Evolutionary conservation across 1,284 basidiomycete genomes (phyloP).

Genomic region (Vanrija sp.): DNA sequence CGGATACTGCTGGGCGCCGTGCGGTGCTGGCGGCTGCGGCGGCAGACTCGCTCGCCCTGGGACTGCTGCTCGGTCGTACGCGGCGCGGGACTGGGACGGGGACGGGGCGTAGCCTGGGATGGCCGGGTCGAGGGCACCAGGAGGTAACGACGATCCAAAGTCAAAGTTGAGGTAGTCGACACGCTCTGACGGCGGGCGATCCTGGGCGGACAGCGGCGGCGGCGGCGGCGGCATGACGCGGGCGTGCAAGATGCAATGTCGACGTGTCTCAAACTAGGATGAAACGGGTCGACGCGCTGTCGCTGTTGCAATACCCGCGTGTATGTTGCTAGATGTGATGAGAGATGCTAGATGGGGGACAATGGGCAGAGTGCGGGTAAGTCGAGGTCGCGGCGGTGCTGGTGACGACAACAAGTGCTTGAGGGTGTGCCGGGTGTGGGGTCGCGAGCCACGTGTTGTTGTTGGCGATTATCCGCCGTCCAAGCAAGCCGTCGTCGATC

Average conservation of each 20-base stretch:
- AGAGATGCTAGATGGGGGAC: neutral
- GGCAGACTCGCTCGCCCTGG: neutral
- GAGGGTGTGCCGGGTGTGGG: too few relatives aligned
- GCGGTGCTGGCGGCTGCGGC: neutral
- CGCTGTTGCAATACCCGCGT: too few relatives aligned
- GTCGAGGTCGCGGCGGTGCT: neutral
- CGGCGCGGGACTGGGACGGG: too few relatives aligned
- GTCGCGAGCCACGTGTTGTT: too few relatives aligned
- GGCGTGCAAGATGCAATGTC: neutral
- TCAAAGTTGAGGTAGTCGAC: conserved; percentile 4
- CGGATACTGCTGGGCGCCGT: neutral
- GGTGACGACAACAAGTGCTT: too few relatives aligned
- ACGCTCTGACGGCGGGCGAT: neutral
- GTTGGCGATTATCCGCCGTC: too few relatives aligned
- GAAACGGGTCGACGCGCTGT: too few relatives aligned
- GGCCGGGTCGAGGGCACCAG: conserved; percentile 4
- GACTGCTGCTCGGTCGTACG: too few relatives aligned
- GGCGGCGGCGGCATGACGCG: neutral
- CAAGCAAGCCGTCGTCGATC: too few relatives aligned
- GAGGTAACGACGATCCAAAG: conserved; percentile 7
- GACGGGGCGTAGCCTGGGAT: neutral
- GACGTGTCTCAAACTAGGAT: neutral
- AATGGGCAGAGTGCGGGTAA: neutral
- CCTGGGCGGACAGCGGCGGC: neutral
- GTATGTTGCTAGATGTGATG: neutral